A percentile compares a stretch with the other conserved stretches of the same genome.
These are phyloP conservation scores for Lachnellula hyalina DNA, from an alignment of 2,329 filamentous ascomycete species.

Conservation along the genomic window DNA sequence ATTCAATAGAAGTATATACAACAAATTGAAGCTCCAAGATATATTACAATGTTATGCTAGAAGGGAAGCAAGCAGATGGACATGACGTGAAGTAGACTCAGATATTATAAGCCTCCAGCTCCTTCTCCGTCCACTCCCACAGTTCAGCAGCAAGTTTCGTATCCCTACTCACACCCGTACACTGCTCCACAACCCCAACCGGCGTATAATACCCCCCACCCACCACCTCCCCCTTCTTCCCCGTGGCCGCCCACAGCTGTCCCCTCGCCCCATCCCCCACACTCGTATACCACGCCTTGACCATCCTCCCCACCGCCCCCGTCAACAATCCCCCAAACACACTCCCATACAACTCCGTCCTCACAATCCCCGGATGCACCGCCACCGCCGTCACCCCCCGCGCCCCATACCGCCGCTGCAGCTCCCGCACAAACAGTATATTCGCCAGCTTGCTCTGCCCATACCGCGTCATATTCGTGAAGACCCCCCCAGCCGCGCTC, in stretches of 20 bases:
- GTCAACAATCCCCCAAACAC: background rate
- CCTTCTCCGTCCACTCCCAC: constrained; percentile 33
- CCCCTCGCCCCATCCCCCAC: constrained; percentile 35
- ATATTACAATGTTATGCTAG: background rate
- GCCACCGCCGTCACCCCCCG: constrained; percentile 31
- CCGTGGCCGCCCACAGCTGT: constrained; percentile 38
- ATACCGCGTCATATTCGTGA: constrained; percentile 26
- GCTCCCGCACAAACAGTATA: constrained; percentile 37
- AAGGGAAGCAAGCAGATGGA: background rate
- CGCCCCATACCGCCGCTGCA: constrained; percentile 35
- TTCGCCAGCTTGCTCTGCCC: constrained; percentile 46
- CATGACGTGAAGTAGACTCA: background rate
- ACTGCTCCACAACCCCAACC: constrained; percentile 27
- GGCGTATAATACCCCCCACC: constrained; percentile 34
- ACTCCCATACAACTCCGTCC: constrained; percentile 2
- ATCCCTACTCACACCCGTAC: constrained; percentile 17
- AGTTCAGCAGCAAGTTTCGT: constrained; percentile 28
- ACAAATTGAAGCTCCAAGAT: background rate
- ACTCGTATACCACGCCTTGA: background rate
- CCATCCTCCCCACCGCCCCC: background rate
- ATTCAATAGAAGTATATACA: background rate
- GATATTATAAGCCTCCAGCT: constrained; percentile 17
- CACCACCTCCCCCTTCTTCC: constrained; percentile 19
- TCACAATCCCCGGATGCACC: constrained; percentile 39
- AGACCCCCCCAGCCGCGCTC: constrained; percentile 20